Conservation (phyloP, 495 filamentous ascomycete genomes). For the Talaromyces nanjingensis region DNA sequence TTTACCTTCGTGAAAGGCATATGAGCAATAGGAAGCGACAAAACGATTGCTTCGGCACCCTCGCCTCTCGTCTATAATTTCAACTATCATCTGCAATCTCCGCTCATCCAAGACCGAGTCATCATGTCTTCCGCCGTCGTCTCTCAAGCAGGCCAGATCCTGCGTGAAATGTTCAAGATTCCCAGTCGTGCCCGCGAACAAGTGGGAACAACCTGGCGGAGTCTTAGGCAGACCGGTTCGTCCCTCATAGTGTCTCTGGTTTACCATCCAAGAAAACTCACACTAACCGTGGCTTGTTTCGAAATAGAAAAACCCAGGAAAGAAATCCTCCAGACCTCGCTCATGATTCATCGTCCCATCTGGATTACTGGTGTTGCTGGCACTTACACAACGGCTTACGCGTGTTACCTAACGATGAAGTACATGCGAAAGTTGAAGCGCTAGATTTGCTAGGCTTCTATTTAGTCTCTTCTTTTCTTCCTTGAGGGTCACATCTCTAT, state of each 20-base stretch:
- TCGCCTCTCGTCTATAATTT: background rate
- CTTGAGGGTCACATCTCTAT: background rate
- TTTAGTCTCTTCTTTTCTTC: background rate
- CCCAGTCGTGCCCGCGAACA: constrained; percentile 8
- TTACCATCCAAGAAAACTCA: background rate
- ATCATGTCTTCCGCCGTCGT: constrained; percentile 8
- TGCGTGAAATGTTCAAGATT: constrained; percentile 11
- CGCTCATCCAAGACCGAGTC: background rate
- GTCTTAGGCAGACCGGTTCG: constrained; percentile 7
- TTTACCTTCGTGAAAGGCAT: background rate
- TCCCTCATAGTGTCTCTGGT: background rate
- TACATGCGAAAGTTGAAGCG: constrained; percentile 25
- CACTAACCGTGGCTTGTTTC: background rate
- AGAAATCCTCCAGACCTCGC: constrained; percentile 30
- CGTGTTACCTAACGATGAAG: constrained; percentile 32
- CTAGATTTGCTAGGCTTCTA: background rate
- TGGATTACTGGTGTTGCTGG: constrained; percentile 34
- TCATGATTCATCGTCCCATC: constrained; percentile 34
- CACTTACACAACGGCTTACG: constrained; percentile 32
- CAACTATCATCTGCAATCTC: background rate
- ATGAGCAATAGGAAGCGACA: background rate
- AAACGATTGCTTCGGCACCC: background rate
- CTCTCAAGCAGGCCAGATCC: constrained; percentile 10
- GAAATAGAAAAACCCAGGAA: constrained; percentile 19
- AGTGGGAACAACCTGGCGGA: constrained; percentile 1